Base-by-base conservation (phyloP, 2,329 filamentous ascomycete species). In the Cladophialophora immunda region DNA sequence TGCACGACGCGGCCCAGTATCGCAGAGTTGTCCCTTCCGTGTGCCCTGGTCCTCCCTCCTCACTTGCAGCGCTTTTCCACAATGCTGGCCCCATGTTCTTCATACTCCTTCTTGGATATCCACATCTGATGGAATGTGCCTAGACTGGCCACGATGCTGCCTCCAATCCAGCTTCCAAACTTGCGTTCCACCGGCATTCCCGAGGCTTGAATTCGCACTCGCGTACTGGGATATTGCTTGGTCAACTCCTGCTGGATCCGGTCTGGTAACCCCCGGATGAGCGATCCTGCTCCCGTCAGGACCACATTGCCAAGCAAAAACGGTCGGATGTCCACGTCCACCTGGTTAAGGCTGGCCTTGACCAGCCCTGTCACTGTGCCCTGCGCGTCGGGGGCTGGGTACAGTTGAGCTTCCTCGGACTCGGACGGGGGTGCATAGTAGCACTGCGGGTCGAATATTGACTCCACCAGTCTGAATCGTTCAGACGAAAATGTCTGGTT, bases 51-150 rank as follows among this genome's bases (percentile, higher is more conserved):
- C 19, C 58, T 30, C 25, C n/a, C 13, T 34, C 34, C 34, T 81
- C 76, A 98, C 83, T 97, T 97, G 86, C 94, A 98, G 75, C 94
- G 86, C 87, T 97, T 97, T 85, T 98, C 94, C 53, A 98, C 92
- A 73, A 98, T 94, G 70, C 88, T 88, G 5, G 89, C 84, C 1
- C 95, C 95, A 78, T 97, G 94, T 84, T 99, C 96, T 71, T 97
- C 93, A 75, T 97, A 98, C 83, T 99, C 95, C 84, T 97, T 97
- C 80, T 89, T 92, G 27, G 91, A 94, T 74, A 99, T 96, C 95
- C 95, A 99, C 91, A 99, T 94, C 83, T 99, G 95, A 82, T 99
- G 95, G 81, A 99, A 99, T 15, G 94, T 97, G 9, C 96, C 96
- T 81, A 99, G 80, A 79, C 94, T 97, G 6, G 92, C 94, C 72